Evolutionary conservation across 2,329 filamentous ascomycete genomes (phyloP).

Genomic region (Fusarium begoniae): DNA sequence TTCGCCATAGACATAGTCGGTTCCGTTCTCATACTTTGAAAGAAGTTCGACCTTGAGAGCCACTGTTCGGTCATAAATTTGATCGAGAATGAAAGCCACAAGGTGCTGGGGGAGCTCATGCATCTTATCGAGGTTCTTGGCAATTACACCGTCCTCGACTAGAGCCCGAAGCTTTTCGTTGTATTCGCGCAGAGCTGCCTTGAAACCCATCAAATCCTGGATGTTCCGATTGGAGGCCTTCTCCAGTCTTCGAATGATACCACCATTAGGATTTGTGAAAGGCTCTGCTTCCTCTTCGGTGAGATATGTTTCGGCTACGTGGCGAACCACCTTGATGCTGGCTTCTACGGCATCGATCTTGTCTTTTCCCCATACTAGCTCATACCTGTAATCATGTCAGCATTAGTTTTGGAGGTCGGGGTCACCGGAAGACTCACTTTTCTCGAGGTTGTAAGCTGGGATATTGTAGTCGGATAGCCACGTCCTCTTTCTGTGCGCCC

Average conservation of each 20-base stretch:
- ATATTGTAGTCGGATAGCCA: constrained; percentile 80
- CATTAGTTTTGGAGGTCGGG: background rate
- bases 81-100: constrained; percentile 82
- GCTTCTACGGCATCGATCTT: constrained; percentile 80
- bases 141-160: constrained; percentile 75
- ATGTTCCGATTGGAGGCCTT: constrained; percentile 76
- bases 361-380: constrained; percentile 81
- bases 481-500: constrained; percentile 60
- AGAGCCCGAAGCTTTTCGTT: constrained; percentile 75
- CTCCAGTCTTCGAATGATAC: constrained; percentile 80
- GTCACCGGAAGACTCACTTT: constrained; percentile 57
- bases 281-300: constrained; percentile 72
- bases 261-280: constrained; percentile 76
- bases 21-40: constrained; percentile 86
- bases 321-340: constrained; percentile 74
- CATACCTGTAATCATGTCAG: constrained; percentile 49
- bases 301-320: constrained; percentile 80
- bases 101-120: constrained; percentile 76
- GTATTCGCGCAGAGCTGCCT: constrained; percentile 77
- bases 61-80: constrained; percentile 92
- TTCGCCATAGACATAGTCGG: constrained; percentile 95
- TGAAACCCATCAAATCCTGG: constrained; percentile 73
- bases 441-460: constrained; percentile 77
- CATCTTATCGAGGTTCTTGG: constrained; percentile 73
- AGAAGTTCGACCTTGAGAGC: constrained; percentile 87